Base-by-base conservation (phyloP, 2,329 filamentous ascomycete genomes). In the Septoria petroselini region DNA sequence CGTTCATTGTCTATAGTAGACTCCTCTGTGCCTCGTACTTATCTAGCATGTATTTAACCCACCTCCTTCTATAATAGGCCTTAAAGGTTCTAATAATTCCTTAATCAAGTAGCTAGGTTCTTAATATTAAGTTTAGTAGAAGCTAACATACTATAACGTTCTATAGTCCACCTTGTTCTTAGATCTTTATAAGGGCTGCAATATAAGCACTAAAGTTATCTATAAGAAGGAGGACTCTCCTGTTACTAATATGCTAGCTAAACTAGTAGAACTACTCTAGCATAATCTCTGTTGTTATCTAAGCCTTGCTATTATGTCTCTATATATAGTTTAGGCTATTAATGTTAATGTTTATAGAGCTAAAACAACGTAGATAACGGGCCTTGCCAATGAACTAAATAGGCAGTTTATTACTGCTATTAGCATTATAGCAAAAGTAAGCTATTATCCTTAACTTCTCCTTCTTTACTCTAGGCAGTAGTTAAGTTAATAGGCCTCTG, bases 181-280 rank as follows among this genome's bases (percentile, higher is more conserved):
- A n/a, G 14, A 41, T 23, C 19, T 35, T 18, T 17, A 23, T 34
- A 12, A 53, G 38, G 18, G 45, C 50, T 11, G 23, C 34, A 33
- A 11, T 39, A 41, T 53, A 39, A 39, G 50, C 45, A 23, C 17
- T 38, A 12, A 49, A 49, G 45, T 49, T 53, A 23, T 53, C 50
- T 21, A 53, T 49, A n/a, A 44, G 8, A 27, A 53, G 34, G 17
- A 53, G 44, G 4, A 53, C 50, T 41, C 41, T 31, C 2, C 40
- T 23, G 14, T 29, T 15, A 5, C 14, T 18, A 21, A 51, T 25
- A 38, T 47, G 31, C n/a, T 21, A 12, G 12, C 15, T 18, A 31
- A 51, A 51, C 42, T 31, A 46, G n/a, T 33, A 17, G 7, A 51
- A 41, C 41, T 33, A 53, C 34, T 53, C 45, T 12, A 41, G 25